Evolutionary conservation across 129 eudicot species (phyloP), one percentile per base, ranked within the genome.

Genomic region (Lonicera japonica): DNA sequence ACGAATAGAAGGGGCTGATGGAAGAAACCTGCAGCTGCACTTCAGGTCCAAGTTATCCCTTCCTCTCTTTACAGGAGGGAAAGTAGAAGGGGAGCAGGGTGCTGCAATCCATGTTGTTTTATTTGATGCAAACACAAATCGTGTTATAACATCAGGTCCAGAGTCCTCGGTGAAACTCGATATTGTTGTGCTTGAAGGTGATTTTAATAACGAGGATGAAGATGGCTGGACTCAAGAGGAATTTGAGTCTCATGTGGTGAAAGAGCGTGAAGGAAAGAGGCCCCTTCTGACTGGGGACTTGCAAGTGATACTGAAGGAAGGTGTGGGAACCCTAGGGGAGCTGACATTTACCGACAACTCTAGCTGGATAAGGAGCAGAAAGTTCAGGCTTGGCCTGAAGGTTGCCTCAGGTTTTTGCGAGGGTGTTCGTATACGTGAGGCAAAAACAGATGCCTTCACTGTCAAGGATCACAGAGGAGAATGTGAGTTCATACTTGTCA

Each of bases 401-500:
- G 96, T 85, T 60, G 82, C 89, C 21, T 77, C 95, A 0, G 89
- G 99, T 57, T 80, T 17, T 41, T 78, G 82, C 75, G 95, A 85
- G 51, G 89, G 80, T 20, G 46, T 83, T 48, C 95, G 89, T 25
- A 72, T 94, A 41, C 94, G 89, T 43, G 99, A 94, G 68, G 99
- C 96, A 11, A 94, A 94, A 70, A 88, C 99, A 5, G 96, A 88
- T 53, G 95, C 99, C 38, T 94, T 94, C 55, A 83, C 86, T 14
- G 99, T 94, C 62, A 94, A 88, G 74, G 99, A 94, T 69, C 99
- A 88, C 72, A 77, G 96, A 68, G 99, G 96, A 79, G 99, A 94
- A 86, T 69, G 99, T 94, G 67, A 82, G 99, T 75, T 64, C 36
- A 8, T 66, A 39, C 21, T 57, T 22, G 4, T 67, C 16, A 2